Evolutionary conservation across 495 filamentous ascomycete genomes (phyloP).

Genomic region (Penicillium pancosmium): DNA sequence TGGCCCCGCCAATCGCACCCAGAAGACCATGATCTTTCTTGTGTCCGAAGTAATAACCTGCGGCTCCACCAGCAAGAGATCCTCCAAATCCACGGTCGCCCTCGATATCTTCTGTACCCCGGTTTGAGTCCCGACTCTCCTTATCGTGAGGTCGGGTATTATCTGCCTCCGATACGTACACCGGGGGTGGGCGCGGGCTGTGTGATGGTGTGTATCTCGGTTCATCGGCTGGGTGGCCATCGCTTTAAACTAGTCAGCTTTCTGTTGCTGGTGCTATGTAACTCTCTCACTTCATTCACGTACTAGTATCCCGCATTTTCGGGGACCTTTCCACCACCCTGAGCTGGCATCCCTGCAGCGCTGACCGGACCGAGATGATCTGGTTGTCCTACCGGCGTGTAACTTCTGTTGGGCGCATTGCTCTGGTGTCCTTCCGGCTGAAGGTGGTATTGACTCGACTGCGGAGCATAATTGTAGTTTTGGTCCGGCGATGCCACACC

Average conservation of each 20-base stretch:
- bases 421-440: constrained; percentile 35
- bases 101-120: constrained; percentile 29
- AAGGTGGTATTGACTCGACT: constrained; percentile 34
- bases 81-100: constrained; percentile 48
- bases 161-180: constrained; percentile 26
- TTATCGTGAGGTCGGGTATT: not conserved
- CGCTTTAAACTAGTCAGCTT: constrained; percentile 4
- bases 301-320: constrained; percentile 46
- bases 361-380: constrained; percentile 49
- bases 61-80: constrained; percentile 47
- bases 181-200: constrained; percentile 21
- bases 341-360: constrained; percentile 49
- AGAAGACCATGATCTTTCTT: constrained; percentile 51
- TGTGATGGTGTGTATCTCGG: constrained; percentile 25
- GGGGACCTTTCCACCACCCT: constrained; percentile 30
- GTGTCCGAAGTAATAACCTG: constrained; percentile 50
- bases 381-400: constrained; percentile 39
- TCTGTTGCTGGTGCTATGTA: not conserved
- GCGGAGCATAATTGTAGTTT: constrained; percentile 29
- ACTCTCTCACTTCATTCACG: constrained; percentile 7
- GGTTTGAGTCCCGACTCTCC: constrained; percentile 6
- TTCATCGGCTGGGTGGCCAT: constrained; percentile 23
- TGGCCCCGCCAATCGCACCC: constrained; percentile 52
- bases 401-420: constrained; percentile 33
- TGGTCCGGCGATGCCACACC: constrained; percentile 17